These are phyloP conservation scores for Alternaria rosae DNA, from an alignment of 2,329 filamentous ascomycete species.

Conservation along the genomic window DNA sequence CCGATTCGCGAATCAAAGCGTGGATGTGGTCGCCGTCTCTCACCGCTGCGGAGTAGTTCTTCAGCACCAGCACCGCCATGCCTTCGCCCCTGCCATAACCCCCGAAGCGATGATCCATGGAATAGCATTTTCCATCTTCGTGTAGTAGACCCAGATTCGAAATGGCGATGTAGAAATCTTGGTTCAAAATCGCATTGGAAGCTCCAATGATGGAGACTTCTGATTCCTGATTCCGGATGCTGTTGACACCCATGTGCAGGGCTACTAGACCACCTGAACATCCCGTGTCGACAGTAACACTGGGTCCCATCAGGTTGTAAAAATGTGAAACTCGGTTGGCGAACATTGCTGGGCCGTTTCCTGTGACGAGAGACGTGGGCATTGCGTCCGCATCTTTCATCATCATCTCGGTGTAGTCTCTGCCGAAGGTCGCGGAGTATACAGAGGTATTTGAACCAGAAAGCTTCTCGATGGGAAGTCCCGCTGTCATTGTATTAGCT, in stretches of 20 bases:
- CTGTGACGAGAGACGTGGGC: not conserved
- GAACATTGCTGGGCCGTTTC: conserved; percentile 3
- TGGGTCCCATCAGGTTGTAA: conserved; percentile 1
- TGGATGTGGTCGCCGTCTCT: conserved; percentile 2
- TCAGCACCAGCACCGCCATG: not conserved
- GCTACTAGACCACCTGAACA: not conserved
- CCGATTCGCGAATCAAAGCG: not conserved
- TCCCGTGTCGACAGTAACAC: not conserved
- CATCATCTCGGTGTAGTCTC: not conserved
- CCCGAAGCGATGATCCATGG: not conserved
- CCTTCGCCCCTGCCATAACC: conserved; percentile 6
- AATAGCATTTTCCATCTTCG: not conserved
- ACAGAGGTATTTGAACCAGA: conserved; percentile 3
- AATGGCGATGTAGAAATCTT: conserved; percentile 1
- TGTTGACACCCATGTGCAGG: conserved; percentile 3
- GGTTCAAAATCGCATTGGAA: not conserved
- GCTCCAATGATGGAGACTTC: conserved; percentile 2
- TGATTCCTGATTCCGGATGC: not conserved
- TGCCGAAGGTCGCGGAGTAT: not conserved
- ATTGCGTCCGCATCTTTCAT: not conserved
- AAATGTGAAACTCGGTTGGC: conserved; percentile 3
- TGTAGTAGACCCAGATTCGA: not conserved
- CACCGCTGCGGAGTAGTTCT: not conserved
- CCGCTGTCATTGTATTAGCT: not conserved
- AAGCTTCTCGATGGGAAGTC: conserved; percentile 6